These are phyloP conservation scores for Aschersonia sp. DNA, from an alignment of 2,329 filamentous ascomycete genomes.

Conservation along the genomic window DNA sequence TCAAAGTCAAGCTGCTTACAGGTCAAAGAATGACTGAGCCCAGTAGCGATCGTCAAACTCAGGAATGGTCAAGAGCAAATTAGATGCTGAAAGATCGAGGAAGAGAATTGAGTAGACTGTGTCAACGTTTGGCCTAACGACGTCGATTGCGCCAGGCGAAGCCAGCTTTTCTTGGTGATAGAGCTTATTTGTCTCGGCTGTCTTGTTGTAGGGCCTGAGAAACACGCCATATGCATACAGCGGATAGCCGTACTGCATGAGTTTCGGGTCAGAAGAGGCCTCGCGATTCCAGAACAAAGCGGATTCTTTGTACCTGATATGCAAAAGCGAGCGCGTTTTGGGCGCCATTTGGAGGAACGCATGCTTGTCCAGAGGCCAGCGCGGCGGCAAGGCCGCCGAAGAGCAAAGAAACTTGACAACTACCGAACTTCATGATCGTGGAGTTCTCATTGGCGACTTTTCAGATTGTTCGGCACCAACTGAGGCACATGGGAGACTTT, in stretches of 20 bases:
- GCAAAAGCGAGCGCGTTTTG: conserved; percentile 1
- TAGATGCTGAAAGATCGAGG: conserved; percentile 11
- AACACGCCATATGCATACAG: neutral
- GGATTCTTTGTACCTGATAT: neutral
- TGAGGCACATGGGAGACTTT: no score
- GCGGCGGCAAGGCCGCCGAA: neutral
- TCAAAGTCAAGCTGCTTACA: conserved; percentile 7
- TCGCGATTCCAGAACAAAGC: neutral
- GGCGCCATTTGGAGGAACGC: neutral
- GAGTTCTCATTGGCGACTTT: neutral
- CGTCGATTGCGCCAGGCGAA: neutral
- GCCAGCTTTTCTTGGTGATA: neutral
- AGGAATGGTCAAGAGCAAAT: conserved; percentile 12
- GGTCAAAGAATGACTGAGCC: conserved; percentile 13
- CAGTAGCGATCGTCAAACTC: conserved; percentile 7
- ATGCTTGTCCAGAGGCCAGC: neutral
- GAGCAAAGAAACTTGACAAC: neutral
- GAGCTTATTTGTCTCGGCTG: conserved; percentile 1
- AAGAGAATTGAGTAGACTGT: conserved; percentile 2
- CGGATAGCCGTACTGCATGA: conserved; percentile 3
- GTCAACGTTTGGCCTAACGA: conserved; percentile 2
- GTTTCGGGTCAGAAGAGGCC: neutral
- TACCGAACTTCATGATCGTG: neutral
- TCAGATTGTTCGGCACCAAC: no score
- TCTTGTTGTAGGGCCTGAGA: neutral